These are phyloP conservation scores for Vitis cinerea DNA, from an alignment of 164 flowering plant genomes.

Conservation along the genomic window DNA sequence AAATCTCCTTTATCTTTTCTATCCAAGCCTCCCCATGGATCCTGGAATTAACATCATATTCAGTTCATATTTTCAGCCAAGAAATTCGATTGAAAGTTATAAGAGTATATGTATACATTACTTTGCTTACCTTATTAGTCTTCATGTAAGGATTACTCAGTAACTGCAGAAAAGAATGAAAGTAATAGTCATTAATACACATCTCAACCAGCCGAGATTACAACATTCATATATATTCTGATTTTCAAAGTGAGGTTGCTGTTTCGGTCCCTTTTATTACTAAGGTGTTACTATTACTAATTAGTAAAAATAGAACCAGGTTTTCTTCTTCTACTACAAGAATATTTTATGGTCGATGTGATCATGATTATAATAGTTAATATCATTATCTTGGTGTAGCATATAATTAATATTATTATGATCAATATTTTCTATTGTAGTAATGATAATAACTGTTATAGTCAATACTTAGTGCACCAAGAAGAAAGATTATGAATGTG, in stretches of 20 bases:
- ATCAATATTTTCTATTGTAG: no score
- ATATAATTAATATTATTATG: no score
- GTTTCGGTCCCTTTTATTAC: no score
- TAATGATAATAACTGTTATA: no score
- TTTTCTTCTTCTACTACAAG: no score
- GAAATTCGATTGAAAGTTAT: neutral
- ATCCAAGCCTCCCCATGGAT: slow-evolving; percentile 58
- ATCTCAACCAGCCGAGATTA: neutral
- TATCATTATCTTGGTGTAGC: no score
- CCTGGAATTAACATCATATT: slow-evolving; percentile 28
- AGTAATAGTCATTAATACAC: no score
- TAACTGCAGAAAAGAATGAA: slow-evolving; percentile 34
- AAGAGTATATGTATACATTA: neutral
- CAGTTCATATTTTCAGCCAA: neutral
- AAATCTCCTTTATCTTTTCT: slow-evolving; percentile 44
- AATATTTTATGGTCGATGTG: no score
- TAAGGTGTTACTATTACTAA: no score
- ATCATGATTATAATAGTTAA: no score
- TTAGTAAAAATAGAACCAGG: no score
- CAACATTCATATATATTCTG: neutral
- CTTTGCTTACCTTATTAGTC: slow-evolving; percentile 38
- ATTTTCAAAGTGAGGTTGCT: neutral
- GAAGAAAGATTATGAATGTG: neutral
- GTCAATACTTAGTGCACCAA: neutral
- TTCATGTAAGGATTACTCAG: slow-evolving; percentile 65